Conservation (phyloP, 768 basidiomycete genomes). For the Cytidiella melzeri region DNA sequence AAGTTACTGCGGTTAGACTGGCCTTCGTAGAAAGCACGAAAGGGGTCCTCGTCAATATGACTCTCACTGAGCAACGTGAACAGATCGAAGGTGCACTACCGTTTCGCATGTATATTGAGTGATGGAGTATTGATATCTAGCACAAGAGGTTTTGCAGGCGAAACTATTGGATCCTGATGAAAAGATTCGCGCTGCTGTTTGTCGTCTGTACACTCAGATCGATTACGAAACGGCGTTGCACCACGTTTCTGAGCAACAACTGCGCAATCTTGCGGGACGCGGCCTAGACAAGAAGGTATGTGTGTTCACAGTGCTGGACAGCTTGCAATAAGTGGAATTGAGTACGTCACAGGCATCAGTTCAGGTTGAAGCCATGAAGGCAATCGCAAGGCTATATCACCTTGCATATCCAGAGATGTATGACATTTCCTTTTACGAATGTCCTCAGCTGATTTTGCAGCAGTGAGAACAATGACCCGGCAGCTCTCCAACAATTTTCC, state of each 20-base stretch:
- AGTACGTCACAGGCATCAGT: conserved; percentile 44
- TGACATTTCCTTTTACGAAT: conserved; percentile 27
- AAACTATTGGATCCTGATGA: conserved; percentile 90
- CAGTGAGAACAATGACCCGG: conserved; percentile 75
- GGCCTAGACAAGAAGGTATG: conserved; percentile 82
- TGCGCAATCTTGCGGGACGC: conserved; percentile 62
- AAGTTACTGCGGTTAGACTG: conserved; percentile 59
- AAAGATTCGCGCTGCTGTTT: conserved; percentile 79
- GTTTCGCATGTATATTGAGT: conserved; percentile 2
- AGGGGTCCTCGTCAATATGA: conserved; percentile 46
- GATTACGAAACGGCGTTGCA: conserved; percentile 91
- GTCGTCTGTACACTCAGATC: conserved; percentile 72
- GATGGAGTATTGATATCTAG: neutral
- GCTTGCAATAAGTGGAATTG: neutral
- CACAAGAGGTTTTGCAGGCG: conserved; percentile 46
- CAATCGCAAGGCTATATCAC: conserved; percentile 71
- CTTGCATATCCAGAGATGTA: conserved; percentile 89
- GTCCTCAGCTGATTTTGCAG: neutral
- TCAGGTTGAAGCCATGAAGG: conserved; percentile 69
- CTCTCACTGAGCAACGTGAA: conserved; percentile 57
- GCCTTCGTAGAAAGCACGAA: conserved; percentile 70
- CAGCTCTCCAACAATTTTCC: conserved; percentile 72
- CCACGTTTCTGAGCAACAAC: conserved; percentile 58
- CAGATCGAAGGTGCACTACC: conserved; percentile 58
- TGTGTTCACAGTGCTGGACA: neutral